A percentile compares a stretch with the other conserved stretches of the same genome.
These are phyloP conservation scores for Exophiala phaeomuriformis DNA, from an alignment of 2,329 filamentous ascomycete genomes.

Conservation along the genomic window DNA sequence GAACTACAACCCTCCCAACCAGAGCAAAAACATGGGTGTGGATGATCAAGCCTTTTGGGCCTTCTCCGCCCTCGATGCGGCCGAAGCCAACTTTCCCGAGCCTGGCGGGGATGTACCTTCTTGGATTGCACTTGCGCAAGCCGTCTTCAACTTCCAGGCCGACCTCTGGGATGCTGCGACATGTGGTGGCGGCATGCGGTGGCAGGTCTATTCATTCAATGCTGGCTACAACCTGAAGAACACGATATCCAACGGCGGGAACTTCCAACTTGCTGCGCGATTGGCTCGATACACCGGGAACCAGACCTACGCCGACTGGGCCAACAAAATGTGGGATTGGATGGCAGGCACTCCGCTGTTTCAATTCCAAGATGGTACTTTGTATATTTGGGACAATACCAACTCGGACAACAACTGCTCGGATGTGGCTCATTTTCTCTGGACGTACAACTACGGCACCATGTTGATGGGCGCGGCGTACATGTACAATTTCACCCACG, in stretches of 20 bases:
- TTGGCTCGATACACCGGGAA: conserved; percentile 37
- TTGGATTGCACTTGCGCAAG: conserved; percentile 66
- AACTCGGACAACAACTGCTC: conserved; percentile 54
- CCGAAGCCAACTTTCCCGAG: conserved; percentile 34
- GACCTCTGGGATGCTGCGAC: conserved; percentile 57
- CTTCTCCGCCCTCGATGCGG: conserved; percentile 34
- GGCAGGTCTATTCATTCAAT: conserved; percentile 64
- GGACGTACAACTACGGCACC: conserved; percentile 59
- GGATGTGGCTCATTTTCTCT: conserved; percentile 54
- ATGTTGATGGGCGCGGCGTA: conserved; percentile 55
- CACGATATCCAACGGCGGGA: conserved; percentile 47
- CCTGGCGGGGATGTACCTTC: conserved; percentile 45
- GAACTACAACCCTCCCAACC: conserved; percentile 39
- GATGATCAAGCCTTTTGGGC: conserved; percentile 34
- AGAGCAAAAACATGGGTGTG: conserved; percentile 35
- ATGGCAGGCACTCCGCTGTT: conserved; percentile 49
- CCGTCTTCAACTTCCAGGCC: conserved; percentile 69
- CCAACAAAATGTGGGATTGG: conserved; percentile 43
- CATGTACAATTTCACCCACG: conserved; percentile 60
- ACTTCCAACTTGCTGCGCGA: conserved; percentile 45
- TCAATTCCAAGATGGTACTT: conserved; percentile 43
- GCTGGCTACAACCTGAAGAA: conserved; percentile 47
- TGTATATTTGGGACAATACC: conserved; percentile 55
- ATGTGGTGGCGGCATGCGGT: conserved; percentile 67
- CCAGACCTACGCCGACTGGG: conserved; percentile 35